Base-by-base conservation (phyloP, 495 filamentous ascomycete species). In the Penicillium coffeae region DNA sequence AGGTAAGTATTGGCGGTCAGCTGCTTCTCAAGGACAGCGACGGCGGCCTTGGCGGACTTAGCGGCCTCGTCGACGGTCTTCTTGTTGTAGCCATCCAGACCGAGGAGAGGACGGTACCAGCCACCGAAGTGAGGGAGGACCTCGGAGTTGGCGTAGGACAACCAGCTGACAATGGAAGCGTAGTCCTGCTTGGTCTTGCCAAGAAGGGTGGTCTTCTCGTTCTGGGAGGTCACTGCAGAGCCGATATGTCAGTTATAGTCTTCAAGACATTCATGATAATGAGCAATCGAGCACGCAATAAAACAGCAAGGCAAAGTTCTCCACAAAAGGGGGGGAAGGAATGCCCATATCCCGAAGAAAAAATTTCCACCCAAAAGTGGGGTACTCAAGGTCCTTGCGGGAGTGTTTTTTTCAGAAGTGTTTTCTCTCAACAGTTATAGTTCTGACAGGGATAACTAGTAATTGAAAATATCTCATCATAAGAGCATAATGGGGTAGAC, bases 371-470 rank as follows among this genome's bases (percentile, higher is more conserved):
- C 53, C 56, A 59, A 42, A 56, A 58, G 65, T 33, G 62, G 61
- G 68, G 65, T 68, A 69, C 63, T 54, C 50, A 45, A 58, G 45
- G 52, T 52, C 46, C 55, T 52, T 45, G 50, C 45, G 36, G 37
- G 39, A 41, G 34, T 21, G 38, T 50, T 47, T 52, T 42, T 56
- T 49, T 85, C 83, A 86, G 84, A 85, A 74, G 76, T 75, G 72
- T 68, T 75, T 65, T 63, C 63, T 78, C 80, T 92, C 88, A 89
- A 95, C 89, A 92, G 66, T 45, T 62, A 35, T 71, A 76, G 68
- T 94, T 96, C 88, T 93, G 91, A 85, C 88, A 96, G 91, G 91
- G 91, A 96, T 96, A 96, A 96, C 91, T 95, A 86, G 61, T 61
- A 80, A 80, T 68, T 75, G 10, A 71, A 76, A 78, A 78, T 74